Evolutionary conservation across 305 asterid species (phyloP).

Genomic region (Fraxinus xanthoxyloides): DNA sequence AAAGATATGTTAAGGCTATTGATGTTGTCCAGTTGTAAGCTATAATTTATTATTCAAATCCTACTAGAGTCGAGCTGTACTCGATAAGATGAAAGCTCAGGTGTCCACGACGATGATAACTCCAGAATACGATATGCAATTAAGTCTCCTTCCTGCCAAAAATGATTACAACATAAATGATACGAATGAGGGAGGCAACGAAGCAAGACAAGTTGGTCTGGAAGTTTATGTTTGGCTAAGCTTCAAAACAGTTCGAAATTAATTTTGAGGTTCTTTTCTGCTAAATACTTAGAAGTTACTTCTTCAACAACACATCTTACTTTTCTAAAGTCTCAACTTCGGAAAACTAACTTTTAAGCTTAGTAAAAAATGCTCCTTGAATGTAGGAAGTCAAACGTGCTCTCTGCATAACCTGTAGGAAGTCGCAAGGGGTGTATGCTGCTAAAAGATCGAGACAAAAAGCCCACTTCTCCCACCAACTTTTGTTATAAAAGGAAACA

Average conservation of each 20-base stretch:
- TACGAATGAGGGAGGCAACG: background rate
- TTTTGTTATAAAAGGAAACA: background rate
- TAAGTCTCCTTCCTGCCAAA: slow-evolving; percentile 77
- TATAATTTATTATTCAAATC: slow-evolving; percentile 3
- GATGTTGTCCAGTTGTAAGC: slow-evolving; percentile 8
- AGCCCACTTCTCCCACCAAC: background rate
- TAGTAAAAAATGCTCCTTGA: background rate
- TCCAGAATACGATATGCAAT: slow-evolving; percentile 82
- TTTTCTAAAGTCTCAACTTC: background rate
- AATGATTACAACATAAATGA: slow-evolving; percentile 5
- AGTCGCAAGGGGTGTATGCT: background rate
- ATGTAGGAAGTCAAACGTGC: background rate
- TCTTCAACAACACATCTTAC: background rate
- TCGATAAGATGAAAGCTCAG: slow-evolving; percentile 75
- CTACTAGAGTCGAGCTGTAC: slow-evolving; percentile 39
- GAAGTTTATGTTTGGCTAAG: background rate
- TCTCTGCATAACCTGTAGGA: background rate
- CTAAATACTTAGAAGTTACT: background rate
- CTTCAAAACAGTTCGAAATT: background rate
- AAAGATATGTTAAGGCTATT: slow-evolving; percentile 20
- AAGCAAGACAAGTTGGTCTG: background rate
- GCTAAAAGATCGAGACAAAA: background rate
- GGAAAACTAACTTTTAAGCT: background rate
- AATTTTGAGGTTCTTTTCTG: background rate
- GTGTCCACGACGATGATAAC: slow-evolving; percentile 91